phyloP scores from a whole-genome alignment of 495 filamentous ascomycete species.

The Ascodesmis nigricans region DNA sequence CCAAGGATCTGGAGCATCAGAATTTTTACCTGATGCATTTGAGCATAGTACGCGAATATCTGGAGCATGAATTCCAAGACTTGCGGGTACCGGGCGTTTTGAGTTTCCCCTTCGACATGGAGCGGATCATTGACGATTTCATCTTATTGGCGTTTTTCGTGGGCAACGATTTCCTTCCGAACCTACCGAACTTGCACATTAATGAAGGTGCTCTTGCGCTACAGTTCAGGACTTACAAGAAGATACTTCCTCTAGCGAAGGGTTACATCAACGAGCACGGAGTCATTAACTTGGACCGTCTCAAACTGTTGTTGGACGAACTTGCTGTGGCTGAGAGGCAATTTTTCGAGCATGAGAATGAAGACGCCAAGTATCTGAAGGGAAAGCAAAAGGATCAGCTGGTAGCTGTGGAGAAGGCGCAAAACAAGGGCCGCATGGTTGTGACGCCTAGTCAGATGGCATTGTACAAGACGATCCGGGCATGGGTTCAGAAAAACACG shows the following conservation, averaged over 20 bases:
- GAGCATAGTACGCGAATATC: conserved; percentile 88
- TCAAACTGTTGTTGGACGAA: conserved; percentile 60
- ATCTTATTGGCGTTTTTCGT: conserved; percentile 99
- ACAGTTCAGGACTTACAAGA: conserved; percentile 95
- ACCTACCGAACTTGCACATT: conserved; percentile 89
- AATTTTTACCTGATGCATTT: conserved; percentile 97
- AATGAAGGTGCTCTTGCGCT: conserved; percentile 89
- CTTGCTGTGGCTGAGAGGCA: conserved; percentile 67
- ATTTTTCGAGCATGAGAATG: conserved; percentile 73
- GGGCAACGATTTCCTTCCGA: conserved; percentile 96
- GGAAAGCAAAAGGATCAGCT: conserved; percentile 48
- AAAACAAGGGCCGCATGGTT: conserved; percentile 36
- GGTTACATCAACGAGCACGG: conserved; percentile 96
- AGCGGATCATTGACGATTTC: conserved; percentile 94
- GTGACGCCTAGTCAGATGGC: conserved; percentile 63
- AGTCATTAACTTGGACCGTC: conserved; percentile 61
- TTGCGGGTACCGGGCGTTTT: conserved; percentile 56
- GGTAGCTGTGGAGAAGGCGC: conserved; percentile 38
- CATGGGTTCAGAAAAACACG: conserved; percentile 25
- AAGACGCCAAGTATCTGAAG: conserved; percentile 80
- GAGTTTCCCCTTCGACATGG: conserved; percentile 72
- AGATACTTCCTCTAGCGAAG: conserved; percentile 61
- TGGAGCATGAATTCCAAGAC: conserved; percentile 92
- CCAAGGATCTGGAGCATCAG: conserved; percentile 92
- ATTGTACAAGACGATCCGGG: conserved; percentile 60